Base-by-base conservation (phyloP, 2,329 filamentous ascomycete genomes). In the Xylaria sp. region DNA sequence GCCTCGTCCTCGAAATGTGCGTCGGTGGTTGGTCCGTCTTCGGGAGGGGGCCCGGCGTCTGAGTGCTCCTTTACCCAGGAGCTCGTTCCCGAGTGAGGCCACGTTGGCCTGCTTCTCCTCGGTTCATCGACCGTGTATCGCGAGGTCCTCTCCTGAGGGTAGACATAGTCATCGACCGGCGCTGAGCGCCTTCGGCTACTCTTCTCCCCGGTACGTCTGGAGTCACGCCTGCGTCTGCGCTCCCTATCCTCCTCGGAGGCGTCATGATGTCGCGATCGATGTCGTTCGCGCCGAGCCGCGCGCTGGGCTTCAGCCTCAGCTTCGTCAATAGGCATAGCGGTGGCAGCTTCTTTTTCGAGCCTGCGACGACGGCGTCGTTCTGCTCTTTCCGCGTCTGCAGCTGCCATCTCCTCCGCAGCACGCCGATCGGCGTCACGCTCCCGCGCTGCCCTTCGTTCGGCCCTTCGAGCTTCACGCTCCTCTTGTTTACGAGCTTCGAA, bases 41-140 rank as follows among this genome's bases (percentile, higher is more conserved):
- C 76, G 1, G 81, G 82, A 1, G 84, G 83, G 2, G 83, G 82
- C 1, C 82, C 82, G 2, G 83, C 83, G 61, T 86, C 84, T 2
- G 80, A 82, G 61, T 85, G 79, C 11, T 87, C 83, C 68, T 86
- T 86, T 4, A 87, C 84, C 85, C 85, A 87, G 0, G 83, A 86
- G 7, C 81, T 83, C 0, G 84, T 87, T 21, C 84, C 84, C 6
- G 81, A 85, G 65, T 86, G 81, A 17, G 84, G 84, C 84, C 84
- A 87, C 8, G 74, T 74, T 7, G 76, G 43, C 29, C 72, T 67
- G 55, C 54, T 63, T 59, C 50, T 66, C 58, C 52, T 64, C 38
- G 58, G 67, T 48, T 70, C 75, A 24, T 66, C 72, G 42, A 74
- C 75, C 50, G 59, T 60, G 52, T 71, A 61, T 37, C 63, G 62